Conservation (phyloP, 805 yeast genomes). For the Hanseniaspora singularis region DNA sequence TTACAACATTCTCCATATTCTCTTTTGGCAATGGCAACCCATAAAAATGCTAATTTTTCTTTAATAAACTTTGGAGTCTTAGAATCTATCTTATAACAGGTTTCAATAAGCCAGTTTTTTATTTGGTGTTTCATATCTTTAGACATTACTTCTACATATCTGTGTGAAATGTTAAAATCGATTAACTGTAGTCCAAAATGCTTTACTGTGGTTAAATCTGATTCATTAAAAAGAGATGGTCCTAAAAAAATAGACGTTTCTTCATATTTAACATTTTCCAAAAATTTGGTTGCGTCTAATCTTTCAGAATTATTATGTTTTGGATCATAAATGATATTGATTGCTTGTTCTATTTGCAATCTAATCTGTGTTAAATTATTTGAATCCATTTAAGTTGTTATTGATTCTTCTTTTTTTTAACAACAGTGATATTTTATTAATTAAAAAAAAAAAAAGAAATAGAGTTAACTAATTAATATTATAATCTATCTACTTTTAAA, state of each 20-base stretch:
- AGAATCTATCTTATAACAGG: slow-evolving; percentile 46
- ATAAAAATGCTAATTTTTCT: slow-evolving; percentile 77
- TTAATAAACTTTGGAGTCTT: slow-evolving; percentile 79
- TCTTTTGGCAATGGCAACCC: slow-evolving; percentile 86
- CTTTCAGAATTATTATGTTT: slow-evolving; percentile 47
- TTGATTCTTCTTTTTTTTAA: not conserved
- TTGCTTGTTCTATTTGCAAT: slow-evolving; percentile 34
- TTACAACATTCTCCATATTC: slow-evolving; percentile 74
- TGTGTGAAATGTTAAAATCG: slow-evolving; percentile 51
- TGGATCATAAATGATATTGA: slow-evolving; percentile 61
- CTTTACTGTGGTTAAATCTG: slow-evolving; percentile 58
- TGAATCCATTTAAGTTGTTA: not conserved
- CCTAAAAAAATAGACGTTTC: slow-evolving; percentile 70
- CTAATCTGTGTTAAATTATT: not conserved
- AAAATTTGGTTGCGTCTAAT: slow-evolving; percentile 47
- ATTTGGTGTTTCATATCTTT: slow-evolving; percentile 42
- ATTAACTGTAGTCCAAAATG: slow-evolving; percentile 81
- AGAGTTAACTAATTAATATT: too few relatives aligned
- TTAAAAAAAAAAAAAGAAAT: not conserved
- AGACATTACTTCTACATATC: not conserved
- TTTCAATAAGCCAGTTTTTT: slow-evolving; percentile 73
- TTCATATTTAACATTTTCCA: slow-evolving; percentile 68
- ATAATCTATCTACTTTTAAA: too few relatives aligned
- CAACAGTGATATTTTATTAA: too few relatives aligned
- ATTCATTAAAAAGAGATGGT: slow-evolving; percentile 55